Base-by-base conservation (phyloP, 225 moss, liverwort and hornwort genomes). In the Rhytidiadelphus loreus region DNA sequence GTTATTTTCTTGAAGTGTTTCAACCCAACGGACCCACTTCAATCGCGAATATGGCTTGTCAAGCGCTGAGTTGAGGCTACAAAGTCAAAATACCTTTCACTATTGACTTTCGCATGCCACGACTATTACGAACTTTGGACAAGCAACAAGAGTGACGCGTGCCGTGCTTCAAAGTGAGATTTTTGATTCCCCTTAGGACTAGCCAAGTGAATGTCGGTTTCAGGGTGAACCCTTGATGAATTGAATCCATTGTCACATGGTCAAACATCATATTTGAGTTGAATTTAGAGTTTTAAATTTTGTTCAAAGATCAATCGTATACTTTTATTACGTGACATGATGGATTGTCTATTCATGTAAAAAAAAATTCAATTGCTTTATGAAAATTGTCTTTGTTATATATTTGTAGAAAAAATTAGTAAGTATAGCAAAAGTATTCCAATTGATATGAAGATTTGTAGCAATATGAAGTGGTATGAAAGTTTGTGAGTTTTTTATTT, bases 1-100 rank as follows among this genome's bases (percentile, higher is more conserved):
- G 35, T 8, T n/a, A 17, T 4, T 52, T 50, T 76, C 8, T 76
- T 52, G 76, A 52, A 35, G 76, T 22, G 1, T 76, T 52, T 76
- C 35, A 76, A 76, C 53, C 0, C 1, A 8, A 50, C 0, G 53
- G 76, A 35, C 23, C 23, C 52, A 35, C 35, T 76, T 76, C 35
- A 76, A 35, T 14, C 22, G 35, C 0, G 22, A 73, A 53, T 8
- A 14, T 35, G 7, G 52, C 6, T 35, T 14, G 4, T 1, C 53
- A 35, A 52, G 53, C 0, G 0, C 0, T 5, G 0, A 35, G 22
- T 22, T 35, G 8, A 22, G 35, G 13, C 1, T 35, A 0, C 23
- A 52, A 35, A 76, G 76, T 76, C 52, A 52, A 76, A 33, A 33
- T 13, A 33, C 1, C 20, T 4, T 74, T 50, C 5, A 8, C 1